phyloP scores from a whole-genome alignment of 2,329 filamentous ascomycete species.

The Pseudogymnoascus sp. region DNA sequence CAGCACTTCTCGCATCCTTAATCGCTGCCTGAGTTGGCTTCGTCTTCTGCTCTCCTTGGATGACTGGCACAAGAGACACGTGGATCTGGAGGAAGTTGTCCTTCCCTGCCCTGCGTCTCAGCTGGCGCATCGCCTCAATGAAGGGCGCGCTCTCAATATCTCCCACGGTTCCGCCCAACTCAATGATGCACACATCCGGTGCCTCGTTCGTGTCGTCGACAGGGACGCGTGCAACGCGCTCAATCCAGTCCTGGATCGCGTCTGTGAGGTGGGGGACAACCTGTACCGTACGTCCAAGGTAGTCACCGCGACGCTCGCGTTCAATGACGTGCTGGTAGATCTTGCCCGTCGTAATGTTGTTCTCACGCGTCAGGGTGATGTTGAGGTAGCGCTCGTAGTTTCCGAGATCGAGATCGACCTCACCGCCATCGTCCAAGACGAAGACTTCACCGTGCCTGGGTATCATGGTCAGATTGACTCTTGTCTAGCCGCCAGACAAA shows the following conservation, averaged over 20 bases:
- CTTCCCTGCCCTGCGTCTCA: conserved; percentile 63
- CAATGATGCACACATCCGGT: conserved; percentile 89
- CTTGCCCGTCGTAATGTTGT: conserved; percentile 97
- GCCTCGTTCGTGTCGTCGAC: conserved; percentile 76
- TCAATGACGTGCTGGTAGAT: conserved; percentile 87
- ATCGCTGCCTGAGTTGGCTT: conserved; percentile 95
- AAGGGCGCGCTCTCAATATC: conserved; percentile 87
- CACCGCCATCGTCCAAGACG: conserved; percentile 76
- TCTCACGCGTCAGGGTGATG: conserved; percentile 73
- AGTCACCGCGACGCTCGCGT: conserved; percentile 61
- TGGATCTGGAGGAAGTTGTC: conserved; percentile 83
- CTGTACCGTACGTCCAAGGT: conserved; percentile 82
- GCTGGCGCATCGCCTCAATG: conserved; percentile 75
- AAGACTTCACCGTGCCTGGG: conserved; percentile 78
- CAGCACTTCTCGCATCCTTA: conserved; percentile 69
- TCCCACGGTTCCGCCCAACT: conserved; percentile 55
- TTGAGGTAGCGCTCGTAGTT: conserved; percentile 78
- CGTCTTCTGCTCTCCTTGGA: conserved; percentile 72
- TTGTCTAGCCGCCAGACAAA: conserved; percentile 27
- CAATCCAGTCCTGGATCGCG: conserved; percentile 87
- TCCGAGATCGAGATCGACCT: conserved; percentile 67
- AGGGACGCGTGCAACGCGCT: conserved; percentile 74
- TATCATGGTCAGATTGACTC: conserved; percentile 15
- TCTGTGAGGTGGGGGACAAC: conserved; percentile 90
- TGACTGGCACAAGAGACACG: conserved; percentile 77